Conservation (phyloP, 768 basidiomycete genomes). For the Collybia mongolica region DNA sequence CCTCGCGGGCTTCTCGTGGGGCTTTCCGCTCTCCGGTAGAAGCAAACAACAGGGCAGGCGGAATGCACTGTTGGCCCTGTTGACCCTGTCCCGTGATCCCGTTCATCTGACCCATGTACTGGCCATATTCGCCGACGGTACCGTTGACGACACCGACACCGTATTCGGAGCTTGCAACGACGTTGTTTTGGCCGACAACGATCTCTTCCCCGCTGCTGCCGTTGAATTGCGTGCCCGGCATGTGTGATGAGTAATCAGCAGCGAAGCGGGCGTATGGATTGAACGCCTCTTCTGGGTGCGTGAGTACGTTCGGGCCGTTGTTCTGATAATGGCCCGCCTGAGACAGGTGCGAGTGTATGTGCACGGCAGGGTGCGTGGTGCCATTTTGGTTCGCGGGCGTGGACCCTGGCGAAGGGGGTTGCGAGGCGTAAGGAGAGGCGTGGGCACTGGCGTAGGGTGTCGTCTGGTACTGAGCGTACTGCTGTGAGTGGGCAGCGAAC, state of each 20-base stretch:
- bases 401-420: slow-evolving; percentile 49
- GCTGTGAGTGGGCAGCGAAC: slow-evolving; percentile 14
- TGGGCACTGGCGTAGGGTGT: slow-evolving; percentile 19
- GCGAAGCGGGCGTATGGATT: slow-evolving; percentile 67
- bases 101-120: slow-evolving; percentile 6
- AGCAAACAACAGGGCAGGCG: slow-evolving; percentile 21
- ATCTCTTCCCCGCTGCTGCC: slow-evolving; percentile 35
- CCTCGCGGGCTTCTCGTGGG: slow-evolving; percentile 6
- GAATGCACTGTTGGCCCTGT: slow-evolving; percentile 17
- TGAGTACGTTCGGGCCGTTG: slow-evolving; percentile 24
- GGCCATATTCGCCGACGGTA: background rate
- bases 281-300: slow-evolving; percentile 56
- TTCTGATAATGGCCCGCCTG: slow-evolving; percentile 12
- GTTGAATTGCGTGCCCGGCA: slow-evolving; percentile 57
- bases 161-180: background rate
- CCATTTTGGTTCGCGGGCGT: slow-evolving; percentile 29
- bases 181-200: slow-evolving; percentile 1
- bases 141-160: background rate
- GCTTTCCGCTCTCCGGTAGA: slow-evolving; percentile 1
- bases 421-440: slow-evolving; percentile 36
- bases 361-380: slow-evolving; percentile 11
- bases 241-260: slow-evolving; percentile 56
- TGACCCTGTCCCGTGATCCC: slow-evolving; percentile 1
- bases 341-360: slow-evolving; percentile 3
- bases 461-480: slow-evolving; percentile 28